These are phyloP conservation scores for Lactarius akahatsu DNA, from an alignment of 768 basidiomycete species.

Conservation along the genomic window DNA sequence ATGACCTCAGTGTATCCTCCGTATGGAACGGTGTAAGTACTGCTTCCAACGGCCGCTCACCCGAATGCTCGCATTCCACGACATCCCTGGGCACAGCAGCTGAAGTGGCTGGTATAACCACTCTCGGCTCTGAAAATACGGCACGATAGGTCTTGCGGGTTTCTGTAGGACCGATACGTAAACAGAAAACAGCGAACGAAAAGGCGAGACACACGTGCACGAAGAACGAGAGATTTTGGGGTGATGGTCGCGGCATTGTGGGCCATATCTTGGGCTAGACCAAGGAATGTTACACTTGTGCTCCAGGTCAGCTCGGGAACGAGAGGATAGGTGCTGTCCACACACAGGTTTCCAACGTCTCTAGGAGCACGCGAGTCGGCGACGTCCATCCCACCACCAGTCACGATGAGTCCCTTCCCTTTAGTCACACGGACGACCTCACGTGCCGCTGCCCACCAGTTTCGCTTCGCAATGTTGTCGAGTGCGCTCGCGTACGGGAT, in stretches of 20 bases:
- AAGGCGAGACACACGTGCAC: conserved; percentile 59
- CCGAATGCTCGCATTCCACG: neutral
- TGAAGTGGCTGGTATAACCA: conserved; percentile 50
- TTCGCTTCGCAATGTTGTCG: conserved; percentile 59
- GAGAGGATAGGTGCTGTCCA: neutral
- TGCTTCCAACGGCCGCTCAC: neutral
- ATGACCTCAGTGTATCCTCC: neutral
- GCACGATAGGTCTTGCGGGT: conserved; percentile 81
- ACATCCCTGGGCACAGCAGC: neutral
- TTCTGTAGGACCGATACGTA: conserved; percentile 43
- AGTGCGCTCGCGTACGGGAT: conserved; percentile 75
- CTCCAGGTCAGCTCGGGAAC: neutral
- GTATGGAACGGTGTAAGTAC: neutral
- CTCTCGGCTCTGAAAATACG: conserved; percentile 68
- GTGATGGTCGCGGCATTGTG: conserved; percentile 59
- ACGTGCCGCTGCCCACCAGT: conserved; percentile 81
- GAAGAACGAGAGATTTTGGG: conserved; percentile 65
- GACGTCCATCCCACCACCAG: conserved; percentile 61
- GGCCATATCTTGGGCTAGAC: conserved; percentile 64
- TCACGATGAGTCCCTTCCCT: conserved; percentile 72
- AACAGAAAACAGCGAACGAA: neutral
- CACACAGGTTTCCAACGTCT: conserved; percentile 74
- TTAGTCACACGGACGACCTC: conserved; percentile 80
- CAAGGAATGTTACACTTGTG: conserved; percentile 62
- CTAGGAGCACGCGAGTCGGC: conserved; percentile 66